phyloP scores from a whole-genome alignment of 192 early-diverging fungal genomes.

The Coemansia sp. region DNA sequence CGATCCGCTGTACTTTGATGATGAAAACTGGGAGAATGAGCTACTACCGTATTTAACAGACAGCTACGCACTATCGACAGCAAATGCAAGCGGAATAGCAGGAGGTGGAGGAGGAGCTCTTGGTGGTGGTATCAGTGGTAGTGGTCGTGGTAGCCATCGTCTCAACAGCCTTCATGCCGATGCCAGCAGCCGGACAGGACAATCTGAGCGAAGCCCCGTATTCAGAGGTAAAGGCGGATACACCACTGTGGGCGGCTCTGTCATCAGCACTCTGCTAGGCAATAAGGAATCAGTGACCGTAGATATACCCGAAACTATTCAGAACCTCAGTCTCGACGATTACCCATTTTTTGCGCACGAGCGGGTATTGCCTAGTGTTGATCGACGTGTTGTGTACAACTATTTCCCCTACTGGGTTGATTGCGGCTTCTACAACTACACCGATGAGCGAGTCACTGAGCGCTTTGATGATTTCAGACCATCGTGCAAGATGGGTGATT shows the following conservation, averaged over 20 bases:
- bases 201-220: not conserved
- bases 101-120: not conserved
- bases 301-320: slow-evolving; percentile 22
- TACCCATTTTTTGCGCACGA: slow-evolving; percentile 20
- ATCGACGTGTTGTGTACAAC: slow-evolving; percentile 38
- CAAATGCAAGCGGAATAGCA: too few species aligned
- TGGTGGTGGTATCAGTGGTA: not conserved
- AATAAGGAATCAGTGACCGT: slow-evolving; percentile 13
- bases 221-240: not conserved
- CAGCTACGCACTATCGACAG: too few species aligned
- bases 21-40: slow-evolving; percentile 30
- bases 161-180: too few species aligned
- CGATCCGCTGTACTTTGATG: slow-evolving; percentile 49
- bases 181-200: not conserved
- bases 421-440: slow-evolving; percentile 75
- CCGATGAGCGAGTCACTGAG: slow-evolving; percentile 14
- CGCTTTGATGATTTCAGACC: slow-evolving; percentile 19
- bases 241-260: not conserved
- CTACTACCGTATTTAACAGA: slow-evolving; percentile 15
- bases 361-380: not conserved
- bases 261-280: slow-evolving; percentile 9
- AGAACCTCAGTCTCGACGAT: slow-evolving; percentile 13
- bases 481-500: slow-evolving; percentile 35
- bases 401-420: slow-evolving; percentile 91
- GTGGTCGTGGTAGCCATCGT: not conserved